These are phyloP conservation scores for Torulaspora quercuum DNA, from an alignment of 805 yeast species.

Conservation along the genomic window DNA sequence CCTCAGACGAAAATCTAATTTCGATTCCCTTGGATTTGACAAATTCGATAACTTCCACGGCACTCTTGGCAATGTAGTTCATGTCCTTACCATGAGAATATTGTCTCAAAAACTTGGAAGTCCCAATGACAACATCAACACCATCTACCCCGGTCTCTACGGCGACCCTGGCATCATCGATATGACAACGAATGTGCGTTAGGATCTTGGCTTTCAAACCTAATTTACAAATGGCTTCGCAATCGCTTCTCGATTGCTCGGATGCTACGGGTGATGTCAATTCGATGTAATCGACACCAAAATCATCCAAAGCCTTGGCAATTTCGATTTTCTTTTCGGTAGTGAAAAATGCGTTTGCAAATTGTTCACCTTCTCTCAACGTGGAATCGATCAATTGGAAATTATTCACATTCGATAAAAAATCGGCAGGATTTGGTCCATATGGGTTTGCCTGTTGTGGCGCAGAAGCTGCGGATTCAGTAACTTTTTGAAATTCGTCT, in stretches of 20 bases:
- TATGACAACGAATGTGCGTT: conserved; percentile 96
- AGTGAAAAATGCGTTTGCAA: conserved; percentile 92
- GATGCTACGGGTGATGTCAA: conserved; percentile 98
- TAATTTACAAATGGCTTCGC: conserved; percentile 97
- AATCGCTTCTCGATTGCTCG: conserved; percentile 87
- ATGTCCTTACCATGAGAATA: conserved; percentile 97
- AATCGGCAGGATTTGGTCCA: conserved; percentile 94
- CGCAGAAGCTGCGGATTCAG: conserved; percentile 39
- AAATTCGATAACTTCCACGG: conserved; percentile 93
- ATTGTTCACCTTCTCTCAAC: conserved; percentile 97
- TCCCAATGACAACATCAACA: conserved; percentile 97
- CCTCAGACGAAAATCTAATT: conserved; percentile 94
- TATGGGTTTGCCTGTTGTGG: conserved; percentile 63
- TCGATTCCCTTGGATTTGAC: conserved; percentile 96
- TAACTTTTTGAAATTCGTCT: conserved; percentile 43
- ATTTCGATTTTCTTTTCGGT: conserved; percentile 95
- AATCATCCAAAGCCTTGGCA: conserved; percentile 94
- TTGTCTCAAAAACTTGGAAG: conserved; percentile 90
- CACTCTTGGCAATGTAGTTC: conserved; percentile 94
- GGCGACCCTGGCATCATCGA: conserved; percentile 97
- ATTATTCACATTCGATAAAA: conserved; percentile 77
- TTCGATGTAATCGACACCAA: conserved; percentile 97
- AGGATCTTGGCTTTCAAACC: conserved; percentile 95
- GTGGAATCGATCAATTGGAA: conserved; percentile 95
- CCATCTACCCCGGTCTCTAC: conserved; percentile 99